These are phyloP conservation scores for Pythium vanterpoolii DNA, from an alignment of 352 stramenopile genomes.

Conservation along the genomic window DNA sequence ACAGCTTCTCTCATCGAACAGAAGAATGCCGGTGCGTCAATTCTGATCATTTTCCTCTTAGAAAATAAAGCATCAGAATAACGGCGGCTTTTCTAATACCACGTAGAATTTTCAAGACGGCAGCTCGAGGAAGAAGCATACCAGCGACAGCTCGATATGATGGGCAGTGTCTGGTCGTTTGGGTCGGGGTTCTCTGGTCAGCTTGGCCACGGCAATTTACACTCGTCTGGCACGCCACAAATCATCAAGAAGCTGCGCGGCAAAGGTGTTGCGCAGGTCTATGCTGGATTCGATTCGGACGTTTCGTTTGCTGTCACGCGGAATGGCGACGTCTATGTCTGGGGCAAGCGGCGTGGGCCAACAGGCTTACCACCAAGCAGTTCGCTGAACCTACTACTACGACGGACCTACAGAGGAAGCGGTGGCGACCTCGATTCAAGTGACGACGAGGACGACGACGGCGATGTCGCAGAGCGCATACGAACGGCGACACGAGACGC, in stretches of 20 bases:
- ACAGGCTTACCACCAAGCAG: constrained; percentile 41
- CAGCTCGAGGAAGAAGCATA: constrained; percentile 66
- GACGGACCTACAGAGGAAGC: constrained; percentile 34
- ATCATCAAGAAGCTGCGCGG: constrained; percentile 75
- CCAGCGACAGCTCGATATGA: constrained; percentile 71
- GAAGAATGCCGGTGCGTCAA: constrained; percentile 40
- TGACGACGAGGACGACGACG: constrained; percentile 37
- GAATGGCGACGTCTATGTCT: constrained; percentile 73
- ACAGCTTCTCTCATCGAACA: constrained; percentile 61
- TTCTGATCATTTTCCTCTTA: no score
- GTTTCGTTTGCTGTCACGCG: constrained; percentile 70
- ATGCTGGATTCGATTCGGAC: constrained; percentile 82
- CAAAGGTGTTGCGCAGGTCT: constrained; percentile 66
- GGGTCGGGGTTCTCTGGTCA: constrained; percentile 69
- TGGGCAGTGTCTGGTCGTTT: constrained; percentile 82
- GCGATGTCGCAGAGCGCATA: not conserved
- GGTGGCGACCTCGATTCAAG: constrained; percentile 38
- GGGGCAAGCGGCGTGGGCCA: constrained; percentile 62
- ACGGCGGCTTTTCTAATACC: not conserved
- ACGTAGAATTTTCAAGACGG: constrained; percentile 49
- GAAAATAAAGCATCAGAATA: no score
- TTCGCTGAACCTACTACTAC: constrained; percentile 32
- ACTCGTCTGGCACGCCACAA: constrained; percentile 45
- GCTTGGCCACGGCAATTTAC: constrained; percentile 65
- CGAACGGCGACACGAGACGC: not conserved